Conservation (phyloP, 108 stramenopile genomes). For the Pinguiococcus pyrenoidosus region DNA sequence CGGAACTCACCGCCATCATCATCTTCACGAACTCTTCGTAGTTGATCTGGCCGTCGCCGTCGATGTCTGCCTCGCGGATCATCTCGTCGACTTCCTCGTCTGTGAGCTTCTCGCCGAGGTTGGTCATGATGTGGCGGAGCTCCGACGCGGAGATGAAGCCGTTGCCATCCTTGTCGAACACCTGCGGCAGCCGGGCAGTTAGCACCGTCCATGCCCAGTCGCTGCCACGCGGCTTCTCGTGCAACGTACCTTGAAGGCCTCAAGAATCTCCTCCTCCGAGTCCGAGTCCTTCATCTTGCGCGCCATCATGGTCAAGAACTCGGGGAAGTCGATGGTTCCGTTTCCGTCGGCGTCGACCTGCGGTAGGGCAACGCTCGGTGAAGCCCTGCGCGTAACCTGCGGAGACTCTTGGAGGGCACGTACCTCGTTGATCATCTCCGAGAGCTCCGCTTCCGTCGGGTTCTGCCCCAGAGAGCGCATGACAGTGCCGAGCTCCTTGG, state of each 20-base stretch:
- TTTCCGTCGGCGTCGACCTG: conserved; percentile 91
- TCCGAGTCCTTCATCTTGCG: conserved; percentile 99
- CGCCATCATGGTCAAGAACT: conserved; percentile 99
- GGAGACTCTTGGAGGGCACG: too few species aligned
- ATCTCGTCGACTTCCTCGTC: conserved; percentile 99
- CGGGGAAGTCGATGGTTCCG: conserved; percentile 99
- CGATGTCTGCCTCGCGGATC: conserved; percentile 99
- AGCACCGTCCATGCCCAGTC: too few species aligned
- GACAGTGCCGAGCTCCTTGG: conserved; percentile 99
- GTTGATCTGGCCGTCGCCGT: conserved; percentile 99
- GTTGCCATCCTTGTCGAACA: conserved; percentile 94
- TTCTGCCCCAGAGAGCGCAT: conserved; percentile 99
- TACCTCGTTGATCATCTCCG: conserved; percentile 99
- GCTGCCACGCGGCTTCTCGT: too few species aligned
- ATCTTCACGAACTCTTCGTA: conserved; percentile 98
- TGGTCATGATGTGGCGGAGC: conserved; percentile 99
- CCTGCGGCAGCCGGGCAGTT: not conserved
- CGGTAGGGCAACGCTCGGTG: not conserved
- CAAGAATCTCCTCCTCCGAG: conserved; percentile 97
- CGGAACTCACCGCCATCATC: conserved; percentile 1
- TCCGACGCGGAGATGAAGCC: conserved; percentile 99
- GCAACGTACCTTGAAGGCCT: conserved; percentile 75
- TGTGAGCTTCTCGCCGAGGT: conserved; percentile 99
- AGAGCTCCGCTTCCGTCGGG: conserved; percentile 99
- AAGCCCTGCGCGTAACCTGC: not conserved